Percentiles rank a stretch among this genome's conserved stretches.
phyloP scores from a whole-genome alignment of 352 stramenopile genomes.

The Elongisporangium anandrum region DNA sequence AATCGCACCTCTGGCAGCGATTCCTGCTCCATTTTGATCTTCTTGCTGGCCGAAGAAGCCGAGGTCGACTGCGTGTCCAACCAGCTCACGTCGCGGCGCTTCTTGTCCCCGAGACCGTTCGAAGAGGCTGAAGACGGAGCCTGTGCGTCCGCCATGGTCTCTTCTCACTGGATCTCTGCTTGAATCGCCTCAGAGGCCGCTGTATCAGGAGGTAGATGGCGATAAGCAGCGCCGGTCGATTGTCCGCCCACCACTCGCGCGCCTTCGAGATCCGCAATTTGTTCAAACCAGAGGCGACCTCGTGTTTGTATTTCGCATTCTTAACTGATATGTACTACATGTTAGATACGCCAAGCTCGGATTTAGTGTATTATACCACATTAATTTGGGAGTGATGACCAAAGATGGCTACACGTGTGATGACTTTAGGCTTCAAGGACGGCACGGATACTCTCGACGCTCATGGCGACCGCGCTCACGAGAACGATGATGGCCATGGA shows the following conservation, averaged over 20 bases:
- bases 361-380: neutral
- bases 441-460: slow-evolving; percentile 41
- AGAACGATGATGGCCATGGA: slow-evolving; percentile 68
- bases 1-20: slow-evolving; percentile 41
- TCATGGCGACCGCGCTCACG: slow-evolving; percentile 61
- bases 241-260: slow-evolving; percentile 2
- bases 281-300: slow-evolving; percentile 5
- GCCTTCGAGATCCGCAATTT: neutral
- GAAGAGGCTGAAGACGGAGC: slow-evolving; percentile 1
- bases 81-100: slow-evolving; percentile 28
- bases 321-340: neutral
- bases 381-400: neutral
- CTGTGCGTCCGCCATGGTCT: slow-evolving; percentile 14
- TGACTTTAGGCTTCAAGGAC: slow-evolving; percentile 12
- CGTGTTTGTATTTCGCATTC: neutral
- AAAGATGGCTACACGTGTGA: neutral
- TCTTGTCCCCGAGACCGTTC: slow-evolving; percentile 30
- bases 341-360: neutral
- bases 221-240: neutral
- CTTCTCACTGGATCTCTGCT: slow-evolving; percentile 15
- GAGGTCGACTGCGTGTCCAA: slow-evolving; percentile 14
- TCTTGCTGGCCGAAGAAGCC: slow-evolving; percentile 29
- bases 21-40: slow-evolving; percentile 63
- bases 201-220: neutral
- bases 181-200: neutral